These are phyloP conservation scores for Euphorbia peplus DNA, from an alignment of 345 rosid genomes.

Conservation along the genomic window DNA sequence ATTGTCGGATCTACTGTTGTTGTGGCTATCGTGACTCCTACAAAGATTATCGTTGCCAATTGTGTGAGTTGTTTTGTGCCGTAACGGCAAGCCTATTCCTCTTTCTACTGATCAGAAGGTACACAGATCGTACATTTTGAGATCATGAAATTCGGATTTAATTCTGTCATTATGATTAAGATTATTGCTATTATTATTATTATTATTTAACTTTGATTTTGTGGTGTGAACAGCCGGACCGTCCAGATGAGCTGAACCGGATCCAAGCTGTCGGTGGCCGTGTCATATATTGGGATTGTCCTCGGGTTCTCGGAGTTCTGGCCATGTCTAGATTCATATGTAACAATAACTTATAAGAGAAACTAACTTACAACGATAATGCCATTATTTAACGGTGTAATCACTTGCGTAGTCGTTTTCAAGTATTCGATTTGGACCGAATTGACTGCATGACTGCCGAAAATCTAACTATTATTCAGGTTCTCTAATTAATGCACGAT, in stretches of 20 bases:
- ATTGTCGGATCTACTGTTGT: constrained; percentile 47
- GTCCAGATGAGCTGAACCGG: constrained; percentile 40
- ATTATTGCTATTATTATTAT: too few relatives aligned
- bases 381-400: too few relatives aligned
- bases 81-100: constrained; percentile 37
- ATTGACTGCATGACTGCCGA: too few relatives aligned
- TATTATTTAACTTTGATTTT: too few relatives aligned
- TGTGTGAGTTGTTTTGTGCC: constrained; percentile 60
- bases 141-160: too few relatives aligned
- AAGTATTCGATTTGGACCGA: too few relatives aligned
- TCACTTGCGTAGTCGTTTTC: too few relatives aligned
- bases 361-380: too few relatives aligned
- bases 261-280: constrained; percentile 42
- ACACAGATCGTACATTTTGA: too few relatives aligned
- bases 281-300: constrained; percentile 43
- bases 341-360: not conserved
- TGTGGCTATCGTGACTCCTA: constrained; percentile 35
- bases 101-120: constrained; percentile 38
- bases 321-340: constrained; percentile 49
- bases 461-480: too few relatives aligned
- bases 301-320: constrained; percentile 42
- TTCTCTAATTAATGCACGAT: too few relatives aligned
- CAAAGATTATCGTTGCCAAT: constrained; percentile 43
- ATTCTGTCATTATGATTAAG: too few relatives aligned
- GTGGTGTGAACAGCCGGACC: constrained; percentile 37